Percentiles rank a stretch among this genome's conserved stretches.
Evolutionary conservation across 306 rosid genomes (phyloP).

Genomic region (Corylus heterophylla): DNA sequence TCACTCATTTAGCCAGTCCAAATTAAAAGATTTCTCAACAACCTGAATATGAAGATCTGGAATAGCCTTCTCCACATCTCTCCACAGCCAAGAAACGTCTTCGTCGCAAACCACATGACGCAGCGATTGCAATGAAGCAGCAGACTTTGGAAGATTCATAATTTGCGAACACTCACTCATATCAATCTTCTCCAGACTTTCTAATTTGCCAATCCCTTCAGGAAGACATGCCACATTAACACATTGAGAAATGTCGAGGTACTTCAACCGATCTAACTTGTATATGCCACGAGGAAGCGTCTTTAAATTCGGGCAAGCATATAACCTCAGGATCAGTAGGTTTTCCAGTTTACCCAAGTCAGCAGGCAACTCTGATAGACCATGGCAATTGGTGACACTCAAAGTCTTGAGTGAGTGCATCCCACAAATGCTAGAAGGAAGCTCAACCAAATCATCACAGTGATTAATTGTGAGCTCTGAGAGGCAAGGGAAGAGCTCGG

Average conservation of each 20-base stretch:
- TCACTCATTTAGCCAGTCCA: conserved; percentile 79
- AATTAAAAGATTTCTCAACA: conserved; percentile 55
- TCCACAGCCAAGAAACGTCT: conserved; percentile 71
- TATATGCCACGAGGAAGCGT: conserved; percentile 57
- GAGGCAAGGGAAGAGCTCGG: conserved; percentile 57
- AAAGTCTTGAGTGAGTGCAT: conserved; percentile 51
- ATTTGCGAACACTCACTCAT: conserved; percentile 83
- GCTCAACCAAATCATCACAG: conserved; percentile 60
- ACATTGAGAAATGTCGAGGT: conserved; percentile 79
- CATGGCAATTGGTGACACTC: conserved; percentile 82
- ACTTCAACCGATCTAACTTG: conserved; percentile 51
- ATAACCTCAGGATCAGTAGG: conserved; percentile 62
- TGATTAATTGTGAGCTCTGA: conserved; percentile 74
- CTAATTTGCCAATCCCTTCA: conserved; percentile 45
- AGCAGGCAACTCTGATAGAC: conserved; percentile 49
- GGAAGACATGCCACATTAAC: conserved; percentile 60
- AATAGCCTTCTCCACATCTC: conserved; percentile 44
- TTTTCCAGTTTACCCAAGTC: conserved; percentile 51
- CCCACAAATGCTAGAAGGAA: conserved; percentile 67
- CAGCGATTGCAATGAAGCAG: conserved; percentile 45
- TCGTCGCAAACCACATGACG: conserved; percentile 76
- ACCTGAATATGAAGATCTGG: conserved; percentile 63
- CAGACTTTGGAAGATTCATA: conserved; percentile 53
- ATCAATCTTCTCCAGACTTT: conserved; percentile 76
- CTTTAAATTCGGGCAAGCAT: conserved; percentile 66